Conservation (phyloP, 345 rosid species). For the Linum usitatissimum region DNA sequence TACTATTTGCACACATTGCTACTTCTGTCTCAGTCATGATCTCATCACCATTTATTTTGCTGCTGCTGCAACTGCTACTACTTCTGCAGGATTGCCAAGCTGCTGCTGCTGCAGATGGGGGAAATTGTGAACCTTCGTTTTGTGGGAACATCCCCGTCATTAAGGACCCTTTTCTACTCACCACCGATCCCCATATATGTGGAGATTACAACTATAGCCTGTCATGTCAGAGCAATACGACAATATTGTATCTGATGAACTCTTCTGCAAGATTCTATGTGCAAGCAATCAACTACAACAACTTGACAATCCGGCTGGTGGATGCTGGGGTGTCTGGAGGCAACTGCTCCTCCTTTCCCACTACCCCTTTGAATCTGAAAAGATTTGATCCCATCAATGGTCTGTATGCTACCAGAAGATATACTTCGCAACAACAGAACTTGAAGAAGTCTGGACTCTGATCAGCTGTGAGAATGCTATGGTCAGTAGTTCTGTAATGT, state of each 20-base stretch:
- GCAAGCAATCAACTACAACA: slow-evolving; percentile 13
- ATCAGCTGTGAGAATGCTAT: slow-evolving; percentile 2
- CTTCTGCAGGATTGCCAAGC: neutral
- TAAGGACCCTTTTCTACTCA: slow-evolving; percentile 19
- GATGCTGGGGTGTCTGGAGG: slow-evolving; percentile 11
- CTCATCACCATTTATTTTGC: neutral
- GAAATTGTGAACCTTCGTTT: slow-evolving; percentile 7
- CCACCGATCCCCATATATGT: slow-evolving; percentile 13
- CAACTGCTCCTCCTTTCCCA: slow-evolving; percentile 14
- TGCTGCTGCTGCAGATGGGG: neutral
- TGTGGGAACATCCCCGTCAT: slow-evolving; percentile 21
- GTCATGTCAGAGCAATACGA: slow-evolving; percentile 17
- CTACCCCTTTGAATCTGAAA: neutral
- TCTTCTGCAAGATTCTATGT: too few relatives aligned
- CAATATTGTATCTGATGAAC: slow-evolving; percentile 4
- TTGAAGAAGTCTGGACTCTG: neutral
- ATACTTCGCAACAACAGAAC: neutral
- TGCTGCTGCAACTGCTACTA: neutral
- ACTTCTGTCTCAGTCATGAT: neutral
- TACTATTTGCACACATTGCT: too few relatives aligned
- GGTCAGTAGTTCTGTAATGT: neutral
- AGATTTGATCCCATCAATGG: too few relatives aligned
- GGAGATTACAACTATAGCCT: slow-evolving; percentile 6
- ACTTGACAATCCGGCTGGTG: slow-evolving; percentile 9
- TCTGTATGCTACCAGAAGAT: neutral